phyloP scores from a whole-genome alignment of 2,329 filamentous ascomycete genomes.

The Alternaria sp. region DNA sequence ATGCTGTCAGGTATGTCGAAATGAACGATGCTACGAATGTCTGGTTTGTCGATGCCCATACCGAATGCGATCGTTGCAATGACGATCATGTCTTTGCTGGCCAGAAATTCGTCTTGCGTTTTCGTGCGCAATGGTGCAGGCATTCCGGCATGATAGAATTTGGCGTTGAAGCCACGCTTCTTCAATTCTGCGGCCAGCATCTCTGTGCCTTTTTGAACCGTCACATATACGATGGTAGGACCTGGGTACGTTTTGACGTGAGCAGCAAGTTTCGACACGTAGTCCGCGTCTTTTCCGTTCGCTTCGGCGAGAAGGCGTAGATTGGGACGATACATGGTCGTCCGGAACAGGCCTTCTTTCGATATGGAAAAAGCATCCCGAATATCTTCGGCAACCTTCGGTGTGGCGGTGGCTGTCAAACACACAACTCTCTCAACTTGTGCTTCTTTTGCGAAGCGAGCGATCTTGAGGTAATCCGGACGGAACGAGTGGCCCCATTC shows the following conservation, averaged over 20 bases:
- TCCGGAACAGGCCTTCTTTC: constrained; percentile 65
- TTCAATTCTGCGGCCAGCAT: constrained; percentile 70
- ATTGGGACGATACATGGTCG: constrained; percentile 65
- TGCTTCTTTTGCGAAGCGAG: constrained; percentile 76
- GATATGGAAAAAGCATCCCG: constrained; percentile 88
- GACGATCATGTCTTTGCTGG: constrained; percentile 78
- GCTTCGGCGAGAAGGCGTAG: constrained; percentile 61
- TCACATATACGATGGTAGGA: constrained; percentile 67
- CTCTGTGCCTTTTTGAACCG: constrained; percentile 63
- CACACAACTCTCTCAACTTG: constrained; percentile 78
- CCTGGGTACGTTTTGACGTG: constrained; percentile 62
- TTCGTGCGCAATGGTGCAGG: constrained; percentile 67
- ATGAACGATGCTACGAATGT: constrained; percentile 95
- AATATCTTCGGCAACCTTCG: constrained; percentile 74
- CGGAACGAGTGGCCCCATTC: constrained; percentile 98
- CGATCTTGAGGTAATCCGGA: constrained; percentile 83
- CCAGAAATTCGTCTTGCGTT: constrained; percentile 82
- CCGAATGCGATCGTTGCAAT: constrained; percentile 98
- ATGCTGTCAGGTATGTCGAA: constrained; percentile 89
- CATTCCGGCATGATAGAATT: constrained; percentile 85
- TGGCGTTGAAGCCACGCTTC: constrained; percentile 69
- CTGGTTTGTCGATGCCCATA: constrained; percentile 97
- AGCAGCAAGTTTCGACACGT: constrained; percentile 69
- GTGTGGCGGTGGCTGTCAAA: constrained; percentile 89
- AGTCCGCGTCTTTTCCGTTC: constrained; percentile 72